Conservation (phyloP, 768 basidiomycete species). For the Lactarius hatsudake region DNA sequence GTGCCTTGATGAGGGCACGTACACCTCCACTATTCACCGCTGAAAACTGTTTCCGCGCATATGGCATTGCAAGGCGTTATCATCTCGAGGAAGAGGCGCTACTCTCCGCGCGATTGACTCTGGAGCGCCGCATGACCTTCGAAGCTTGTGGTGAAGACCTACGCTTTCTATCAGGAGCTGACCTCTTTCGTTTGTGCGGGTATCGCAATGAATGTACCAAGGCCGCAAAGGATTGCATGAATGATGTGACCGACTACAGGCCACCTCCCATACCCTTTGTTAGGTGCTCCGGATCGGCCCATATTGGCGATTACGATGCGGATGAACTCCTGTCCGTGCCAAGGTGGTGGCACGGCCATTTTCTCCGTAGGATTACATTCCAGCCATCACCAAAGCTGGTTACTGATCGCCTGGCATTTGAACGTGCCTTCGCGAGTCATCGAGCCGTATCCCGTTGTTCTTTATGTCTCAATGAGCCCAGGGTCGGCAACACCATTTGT, state of each 20-base stretch:
- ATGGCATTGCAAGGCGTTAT: slow-evolving; percentile 17
- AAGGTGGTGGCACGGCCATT: slow-evolving; percentile 15
- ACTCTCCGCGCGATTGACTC: slow-evolving; percentile 1
- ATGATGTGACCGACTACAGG: not conserved
- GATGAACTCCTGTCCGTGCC: not conserved
- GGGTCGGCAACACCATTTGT: slow-evolving; percentile 2
- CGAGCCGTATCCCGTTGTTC: not conserved
- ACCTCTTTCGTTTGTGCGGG: not conserved
- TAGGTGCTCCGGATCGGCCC: too few species aligned
- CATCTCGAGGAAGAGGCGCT: slow-evolving; percentile 11
- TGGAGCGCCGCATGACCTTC: slow-evolving; percentile 7
- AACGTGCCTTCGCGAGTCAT: not conserved
- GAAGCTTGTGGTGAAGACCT: slow-evolving; percentile 10
- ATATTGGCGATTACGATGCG: not conserved
- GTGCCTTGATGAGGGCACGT: not conserved
- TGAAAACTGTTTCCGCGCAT: slow-evolving; percentile 4
- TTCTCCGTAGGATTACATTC: not conserved
- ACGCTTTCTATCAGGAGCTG: slow-evolving; percentile 10
- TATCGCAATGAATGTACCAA: slow-evolving; percentile 8
- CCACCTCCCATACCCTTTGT: too few species aligned
- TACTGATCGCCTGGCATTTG: slow-evolving; percentile 8
- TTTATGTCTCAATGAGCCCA: not conserved
- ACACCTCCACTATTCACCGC: not conserved
- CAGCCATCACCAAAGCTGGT: slow-evolving; percentile 8
- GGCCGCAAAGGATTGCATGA: not conserved